phyloP scores from a whole-genome alignment of 306 rosid species.

The Cicer pinnatifidum region DNA sequence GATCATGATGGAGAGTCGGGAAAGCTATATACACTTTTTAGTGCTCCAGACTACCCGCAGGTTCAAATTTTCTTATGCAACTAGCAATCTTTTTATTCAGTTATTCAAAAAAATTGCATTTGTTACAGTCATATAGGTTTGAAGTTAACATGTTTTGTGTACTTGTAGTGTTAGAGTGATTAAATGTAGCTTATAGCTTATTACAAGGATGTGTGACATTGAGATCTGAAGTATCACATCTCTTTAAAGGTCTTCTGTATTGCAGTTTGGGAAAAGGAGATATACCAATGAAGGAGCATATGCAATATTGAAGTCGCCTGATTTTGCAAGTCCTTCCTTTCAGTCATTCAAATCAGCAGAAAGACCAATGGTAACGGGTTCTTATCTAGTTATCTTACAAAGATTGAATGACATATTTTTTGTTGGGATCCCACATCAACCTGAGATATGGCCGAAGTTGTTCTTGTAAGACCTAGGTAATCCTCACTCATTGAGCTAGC shows the following conservation, averaged over 20 bases:
- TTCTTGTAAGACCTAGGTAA: neutral
- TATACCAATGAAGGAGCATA: constrained; percentile 81
- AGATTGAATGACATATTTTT: constrained; percentile 12
- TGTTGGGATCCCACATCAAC: neutral
- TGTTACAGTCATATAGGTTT: constrained; percentile 18
- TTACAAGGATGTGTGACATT: constrained; percentile 24
- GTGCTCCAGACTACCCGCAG: constrained; percentile 89
- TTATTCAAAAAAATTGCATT: constrained; percentile 25
- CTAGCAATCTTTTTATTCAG: constrained; percentile 36
- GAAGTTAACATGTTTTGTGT: constrained; percentile 30
- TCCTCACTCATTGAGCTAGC: neutral
- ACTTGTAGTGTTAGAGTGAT: constrained; percentile 20
- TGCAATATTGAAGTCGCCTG: constrained; percentile 71
- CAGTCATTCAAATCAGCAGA: constrained; percentile 71
- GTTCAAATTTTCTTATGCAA: constrained; percentile 51
- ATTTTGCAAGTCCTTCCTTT: constrained; percentile 76
- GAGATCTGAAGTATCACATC: constrained; percentile 41
- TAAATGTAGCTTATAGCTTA: constrained; percentile 21
- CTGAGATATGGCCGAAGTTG: neutral
- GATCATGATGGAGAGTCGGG: constrained; percentile 85
- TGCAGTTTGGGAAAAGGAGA: constrained; percentile 71
- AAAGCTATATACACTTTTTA: constrained; percentile 80
- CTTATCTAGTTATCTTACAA: constrained; percentile 26
- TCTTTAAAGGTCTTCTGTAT: constrained; percentile 38
- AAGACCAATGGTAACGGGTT: constrained; percentile 64